These are phyloP conservation scores for Telfairia occidentalis DNA, from an alignment of 331 rosid species.

Conservation along the genomic window DNA sequence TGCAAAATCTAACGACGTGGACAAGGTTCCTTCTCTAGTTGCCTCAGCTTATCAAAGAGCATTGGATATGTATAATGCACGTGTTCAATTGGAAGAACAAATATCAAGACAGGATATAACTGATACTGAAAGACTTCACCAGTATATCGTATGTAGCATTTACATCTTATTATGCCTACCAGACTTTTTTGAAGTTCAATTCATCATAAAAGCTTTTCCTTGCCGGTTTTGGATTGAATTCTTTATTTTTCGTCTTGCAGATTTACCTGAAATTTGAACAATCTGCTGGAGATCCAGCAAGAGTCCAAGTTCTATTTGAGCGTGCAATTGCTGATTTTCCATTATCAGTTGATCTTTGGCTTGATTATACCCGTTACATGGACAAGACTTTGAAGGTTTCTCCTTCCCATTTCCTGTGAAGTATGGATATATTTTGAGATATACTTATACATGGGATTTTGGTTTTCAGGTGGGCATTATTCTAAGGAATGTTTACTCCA, in stretches of 20 bases:
- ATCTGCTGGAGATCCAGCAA: constrained; percentile 63
- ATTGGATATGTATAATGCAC: constrained; percentile 58
- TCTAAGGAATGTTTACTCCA: constrained; percentile 49
- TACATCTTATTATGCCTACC: not conserved
- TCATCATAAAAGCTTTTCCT: not conserved
- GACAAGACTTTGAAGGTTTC: constrained; percentile 84
- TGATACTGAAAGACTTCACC: constrained; percentile 59
- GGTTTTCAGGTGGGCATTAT: constrained; percentile 52
- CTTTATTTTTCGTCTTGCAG: constrained; percentile 27
- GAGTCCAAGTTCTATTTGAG: constrained; percentile 69
- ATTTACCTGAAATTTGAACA: constrained; percentile 70
- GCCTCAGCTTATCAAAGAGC: constrained; percentile 62
- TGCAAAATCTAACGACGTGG: constrained; percentile 28
- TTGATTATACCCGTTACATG: constrained; percentile 66
- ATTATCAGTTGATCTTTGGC: constrained; percentile 65
- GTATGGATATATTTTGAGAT: not conserved
- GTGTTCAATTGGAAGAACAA: constrained; percentile 51
- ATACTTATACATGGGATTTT: constrained; percentile 7
- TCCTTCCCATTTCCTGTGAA: constrained; percentile 5
- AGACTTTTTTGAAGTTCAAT: not conserved
- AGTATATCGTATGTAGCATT: constrained; percentile 41
- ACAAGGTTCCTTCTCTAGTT: constrained; percentile 45
- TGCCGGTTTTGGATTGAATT: not conserved
- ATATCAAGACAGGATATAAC: constrained; percentile 40
- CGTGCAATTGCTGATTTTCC: constrained; percentile 82